Conservation (phyloP, 2,329 filamentous ascomycete genomes). For the Sphaceloma murrayae region DNA sequence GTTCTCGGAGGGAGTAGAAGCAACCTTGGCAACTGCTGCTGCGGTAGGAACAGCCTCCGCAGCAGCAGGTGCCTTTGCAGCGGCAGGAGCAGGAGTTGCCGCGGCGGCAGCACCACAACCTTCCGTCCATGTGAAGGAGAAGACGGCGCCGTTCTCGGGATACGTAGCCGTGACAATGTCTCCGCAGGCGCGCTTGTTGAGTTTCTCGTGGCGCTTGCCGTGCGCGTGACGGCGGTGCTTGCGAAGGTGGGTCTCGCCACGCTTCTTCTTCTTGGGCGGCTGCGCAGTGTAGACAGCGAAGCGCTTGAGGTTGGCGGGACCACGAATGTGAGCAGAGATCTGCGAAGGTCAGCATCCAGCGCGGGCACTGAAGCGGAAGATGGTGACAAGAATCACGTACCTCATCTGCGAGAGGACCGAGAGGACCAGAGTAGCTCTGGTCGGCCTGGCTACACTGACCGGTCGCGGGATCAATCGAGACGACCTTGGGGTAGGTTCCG, state of each 20-base stretch:
- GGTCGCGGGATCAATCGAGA: slow-evolving; percentile 47
- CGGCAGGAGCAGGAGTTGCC: slow-evolving; percentile 21
- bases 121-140: slow-evolving; percentile 46
- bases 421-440: slow-evolving; percentile 48
- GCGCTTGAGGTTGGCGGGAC: slow-evolving; percentile 56
- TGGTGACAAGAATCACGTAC: slow-evolving; percentile 39
- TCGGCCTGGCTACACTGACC: slow-evolving; percentile 46
- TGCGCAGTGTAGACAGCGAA: slow-evolving; percentile 54
- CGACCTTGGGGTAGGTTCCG: slow-evolving; percentile 54
- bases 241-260: slow-evolving; percentile 32
- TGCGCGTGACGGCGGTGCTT: slow-evolving; percentile 39
- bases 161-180: slow-evolving; percentile 50
- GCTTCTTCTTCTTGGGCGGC: slow-evolving; percentile 32
- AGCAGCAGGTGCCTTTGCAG: slow-evolving; percentile 18
- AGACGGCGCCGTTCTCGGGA: slow-evolving; percentile 41
- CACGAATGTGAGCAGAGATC: slow-evolving; percentile 65
- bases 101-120: slow-evolving; percentile 25
- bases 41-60: slow-evolving; percentile 20
- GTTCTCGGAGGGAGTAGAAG: slow-evolving; percentile 1
- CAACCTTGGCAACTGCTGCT: slow-evolving; percentile 16
- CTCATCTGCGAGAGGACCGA: slow-evolving; percentile 61
- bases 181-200: slow-evolving; percentile 41
- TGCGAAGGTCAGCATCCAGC: slow-evolving; percentile 27
- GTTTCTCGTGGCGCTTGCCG: slow-evolving; percentile 38
- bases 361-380: too few species aligned